Evolutionary conservation across 176 grass and related monocot genomes (phyloP).

Genomic region (Typha latifolia): DNA sequence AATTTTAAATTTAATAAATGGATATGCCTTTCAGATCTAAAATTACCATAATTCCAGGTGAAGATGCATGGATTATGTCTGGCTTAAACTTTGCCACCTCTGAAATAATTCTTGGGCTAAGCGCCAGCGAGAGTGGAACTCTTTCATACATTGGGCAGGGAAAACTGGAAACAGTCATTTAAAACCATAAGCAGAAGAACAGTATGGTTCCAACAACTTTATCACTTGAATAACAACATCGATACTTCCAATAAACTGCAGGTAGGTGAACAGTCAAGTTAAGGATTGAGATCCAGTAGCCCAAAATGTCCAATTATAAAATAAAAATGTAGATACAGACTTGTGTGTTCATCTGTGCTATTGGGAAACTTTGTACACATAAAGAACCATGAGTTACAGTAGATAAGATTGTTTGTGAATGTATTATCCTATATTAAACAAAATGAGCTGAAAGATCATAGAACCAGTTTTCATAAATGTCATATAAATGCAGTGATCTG

Average conservation of each 20-base stretch:
- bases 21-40: background rate
- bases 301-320: too few relatives aligned
- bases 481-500: too few relatives aligned
- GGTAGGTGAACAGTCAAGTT: too few relatives aligned
- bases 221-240: background rate
- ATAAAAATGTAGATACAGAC: too few relatives aligned
- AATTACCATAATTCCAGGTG: conserved; percentile 91
- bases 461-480: too few relatives aligned
- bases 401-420: too few relatives aligned
- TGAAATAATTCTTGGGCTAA: conserved; percentile 93
- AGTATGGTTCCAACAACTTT: background rate
- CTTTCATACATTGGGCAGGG: conserved; percentile 89
- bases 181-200: background rate
- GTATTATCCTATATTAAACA: too few relatives aligned
- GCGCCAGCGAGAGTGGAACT: conserved; percentile 76
- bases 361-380: too few relatives aligned
- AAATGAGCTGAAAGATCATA: too few relatives aligned
- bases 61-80: conserved; percentile 89
- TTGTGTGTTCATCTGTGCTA: too few relatives aligned
- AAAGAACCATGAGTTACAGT: too few relatives aligned
- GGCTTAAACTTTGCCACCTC: conserved; percentile 84
- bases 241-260: background rate
- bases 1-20: background rate
- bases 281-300: too few relatives aligned
- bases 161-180: conserved; percentile 48